A percentile compares a stretch with the other conserved stretches of the same genome.
Evolutionary conservation across 1,284 basidiomycete genomes (phyloP).

Genomic region (Tremellales sp.): DNA sequence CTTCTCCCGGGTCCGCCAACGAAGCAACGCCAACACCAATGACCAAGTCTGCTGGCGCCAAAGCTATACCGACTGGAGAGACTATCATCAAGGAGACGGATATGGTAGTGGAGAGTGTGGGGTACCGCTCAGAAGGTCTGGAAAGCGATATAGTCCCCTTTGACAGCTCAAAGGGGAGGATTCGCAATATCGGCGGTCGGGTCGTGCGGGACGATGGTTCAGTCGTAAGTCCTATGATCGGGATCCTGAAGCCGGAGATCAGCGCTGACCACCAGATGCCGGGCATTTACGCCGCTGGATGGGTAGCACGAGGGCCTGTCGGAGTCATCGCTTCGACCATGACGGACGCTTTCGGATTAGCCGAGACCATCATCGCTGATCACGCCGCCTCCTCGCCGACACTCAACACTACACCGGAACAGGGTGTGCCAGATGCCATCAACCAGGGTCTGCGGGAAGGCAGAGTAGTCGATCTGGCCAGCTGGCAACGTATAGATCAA

Average conservation of each 20-base stretch:
- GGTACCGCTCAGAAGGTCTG: constrained; percentile 71
- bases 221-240: constrained; percentile 26
- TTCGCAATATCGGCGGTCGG: constrained; percentile 45
- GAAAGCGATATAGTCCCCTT: constrained; percentile 44
- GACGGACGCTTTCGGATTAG: constrained; percentile 74
- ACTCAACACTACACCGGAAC: constrained; percentile 14
- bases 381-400: constrained; percentile 13
- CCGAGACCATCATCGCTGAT: constrained; percentile 34
- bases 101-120: constrained; percentile 81
- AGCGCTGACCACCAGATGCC: constrained; percentile 41
- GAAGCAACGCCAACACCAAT: constrained; percentile 13
- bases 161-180: constrained; percentile 42
- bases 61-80: constrained; percentile 61
- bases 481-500: constrained; percentile 42
- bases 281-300: constrained; percentile 86
- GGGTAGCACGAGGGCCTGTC: constrained; percentile 86
- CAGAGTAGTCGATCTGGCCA: constrained; percentile 33
- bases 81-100: constrained; percentile 60
- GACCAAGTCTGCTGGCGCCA: constrained; percentile 15
- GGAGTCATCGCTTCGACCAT: constrained; percentile 93
- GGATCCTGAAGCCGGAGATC: neutral
- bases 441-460: constrained; percentile 17
- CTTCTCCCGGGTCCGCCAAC: constrained; percentile 11
- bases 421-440: constrained; percentile 27
- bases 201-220: constrained; percentile 37